Base-by-base conservation (phyloP, 306 rosid species). In the Dryas octopetala region DNA sequence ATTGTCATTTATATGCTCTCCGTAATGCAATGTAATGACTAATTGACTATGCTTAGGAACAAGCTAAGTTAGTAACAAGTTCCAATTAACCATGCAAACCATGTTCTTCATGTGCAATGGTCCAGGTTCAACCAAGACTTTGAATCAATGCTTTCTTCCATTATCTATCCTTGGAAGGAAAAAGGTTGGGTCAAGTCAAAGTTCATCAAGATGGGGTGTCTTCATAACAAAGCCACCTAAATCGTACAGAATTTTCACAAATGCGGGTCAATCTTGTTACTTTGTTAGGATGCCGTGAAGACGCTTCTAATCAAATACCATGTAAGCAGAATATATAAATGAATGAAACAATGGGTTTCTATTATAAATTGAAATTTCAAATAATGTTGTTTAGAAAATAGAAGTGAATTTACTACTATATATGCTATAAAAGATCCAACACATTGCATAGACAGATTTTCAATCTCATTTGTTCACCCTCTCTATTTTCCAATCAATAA, bases 281-380 rank as follows among this genome's bases (percentile, higher is more conserved):
- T n/a, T n/a, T n/a, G n/a, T 4, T 3, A 51, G 13, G 74, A 5
- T n/a, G 61, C 49, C 61, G 51, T 53, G 50, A 51, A 28, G 48
- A 48, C 13, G 79, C 15, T 16, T 51, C 74, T 53, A 13, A 52
- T 11, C 74, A 70, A 52, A 51, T 15, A 49, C 60, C 60, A 68
- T 28, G 5, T 49, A 23, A 68, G 51, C 38, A 32, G 38, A 32
- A 32, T 32, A 32, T 32, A 32, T 32, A 32, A 1, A 32, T 32
- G 38, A 32, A 32, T 32, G 38, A 32, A 32, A 32, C 38, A 32
- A 23, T 23, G 23, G 23, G 1, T 23, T 23, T 23, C 23, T 23
- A 23, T 23, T 23, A 23, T 23, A 23, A 23, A 57, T 47, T 43
- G n/a, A 49, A 50, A 26, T 19, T 66, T 28, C 55, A 40, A 54